These are phyloP conservation scores for Auriculariales sp. DNA, from an alignment of 768 basidiomycete species.

Conservation along the genomic window DNA sequence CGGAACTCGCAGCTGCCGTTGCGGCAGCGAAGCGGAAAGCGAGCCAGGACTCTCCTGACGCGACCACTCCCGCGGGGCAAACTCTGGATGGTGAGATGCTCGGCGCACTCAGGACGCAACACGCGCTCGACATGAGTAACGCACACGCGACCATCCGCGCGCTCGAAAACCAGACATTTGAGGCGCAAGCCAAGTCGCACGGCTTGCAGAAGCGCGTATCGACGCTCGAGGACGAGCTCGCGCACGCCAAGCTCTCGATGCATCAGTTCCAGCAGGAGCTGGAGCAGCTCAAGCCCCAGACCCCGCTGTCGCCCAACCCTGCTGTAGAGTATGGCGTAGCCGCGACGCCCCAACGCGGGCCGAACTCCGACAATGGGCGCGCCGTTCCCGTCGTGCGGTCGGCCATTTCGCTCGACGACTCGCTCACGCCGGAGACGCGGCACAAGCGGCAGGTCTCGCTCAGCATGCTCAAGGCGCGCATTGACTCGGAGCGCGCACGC, in stretches of 20 bases:
- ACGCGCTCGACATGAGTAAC: slow-evolving; percentile 64
- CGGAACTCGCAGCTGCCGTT: slow-evolving; percentile 19
- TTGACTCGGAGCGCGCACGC: slow-evolving; percentile 51
- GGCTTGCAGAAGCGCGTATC: slow-evolving; percentile 52
- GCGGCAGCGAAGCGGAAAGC: slow-evolving; percentile 18
- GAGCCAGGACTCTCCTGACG: too few relatives aligned
- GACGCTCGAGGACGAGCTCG: slow-evolving; percentile 51
- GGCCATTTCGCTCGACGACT: slow-evolving; percentile 51
- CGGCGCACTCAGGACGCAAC: slow-evolving; percentile 55
- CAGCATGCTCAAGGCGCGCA: slow-evolving; percentile 82
- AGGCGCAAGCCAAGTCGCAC: slow-evolving; percentile 56
- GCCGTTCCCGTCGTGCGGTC: slow-evolving; percentile 22
- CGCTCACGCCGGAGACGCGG: slow-evolving; percentile 55
- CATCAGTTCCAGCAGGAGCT: slow-evolving; percentile 32
- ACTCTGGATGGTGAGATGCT: slow-evolving; percentile 67
- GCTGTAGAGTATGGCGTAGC: slow-evolving; percentile 24
- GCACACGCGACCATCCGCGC: slow-evolving; percentile 68
- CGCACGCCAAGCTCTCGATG: slow-evolving; percentile 27
- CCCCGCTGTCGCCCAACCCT: slow-evolving; percentile 26
- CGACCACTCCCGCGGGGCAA: not conserved
- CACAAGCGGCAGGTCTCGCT: slow-evolving; percentile 76
- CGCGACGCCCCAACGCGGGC: slow-evolving; percentile 13
- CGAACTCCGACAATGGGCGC: slow-evolving; percentile 14
- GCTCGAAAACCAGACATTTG: slow-evolving; percentile 58
- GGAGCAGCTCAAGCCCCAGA: slow-evolving; percentile 36